Percentiles rank a stretch among this genome's conserved stretches.
phyloP scores from a whole-genome alignment of 139 green algal species.

The Parachlorella kessleri region DNA sequence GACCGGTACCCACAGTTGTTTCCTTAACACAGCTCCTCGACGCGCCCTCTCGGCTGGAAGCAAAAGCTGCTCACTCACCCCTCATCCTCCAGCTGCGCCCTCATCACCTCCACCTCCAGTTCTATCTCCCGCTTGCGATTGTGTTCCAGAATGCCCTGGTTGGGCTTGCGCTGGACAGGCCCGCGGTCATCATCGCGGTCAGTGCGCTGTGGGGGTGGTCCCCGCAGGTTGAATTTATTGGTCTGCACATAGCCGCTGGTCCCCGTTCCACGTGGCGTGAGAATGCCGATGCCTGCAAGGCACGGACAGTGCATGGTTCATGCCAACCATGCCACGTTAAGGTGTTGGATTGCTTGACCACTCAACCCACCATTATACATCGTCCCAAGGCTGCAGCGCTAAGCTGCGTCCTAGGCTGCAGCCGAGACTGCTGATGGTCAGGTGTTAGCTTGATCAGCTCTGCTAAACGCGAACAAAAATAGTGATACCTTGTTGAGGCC shows the following conservation, averaged over 20 bases:
- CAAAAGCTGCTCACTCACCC: constrained; percentile 49
- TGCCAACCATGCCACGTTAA: too few relatives aligned
- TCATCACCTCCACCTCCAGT: constrained; percentile 81
- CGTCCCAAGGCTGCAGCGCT: too few relatives aligned
- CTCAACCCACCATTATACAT: too few relatives aligned
- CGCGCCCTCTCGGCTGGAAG: not conserved
- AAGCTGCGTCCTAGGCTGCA: too few relatives aligned
- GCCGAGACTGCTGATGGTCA: too few relatives aligned
- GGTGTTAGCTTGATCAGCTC: too few relatives aligned
- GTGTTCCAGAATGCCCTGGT: constrained; percentile 92
- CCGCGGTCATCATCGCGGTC: constrained; percentile 15
- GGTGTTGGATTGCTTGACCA: too few relatives aligned
- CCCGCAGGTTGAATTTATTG: constrained; percentile 94
- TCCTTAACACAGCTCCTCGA: too few relatives aligned
- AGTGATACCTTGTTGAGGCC: too few relatives aligned
- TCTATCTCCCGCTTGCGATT: constrained; percentile 94
- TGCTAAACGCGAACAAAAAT: too few relatives aligned
- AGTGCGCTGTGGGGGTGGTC: constrained; percentile 9
- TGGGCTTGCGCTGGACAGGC: constrained; percentile 40
- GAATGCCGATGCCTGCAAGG: constrained; percentile 84
- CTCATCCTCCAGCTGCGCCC: constrained; percentile 85
- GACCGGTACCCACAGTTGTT: too few relatives aligned
- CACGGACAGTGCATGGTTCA: too few relatives aligned
- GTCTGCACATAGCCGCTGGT: constrained; percentile 95
- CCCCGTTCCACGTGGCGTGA: constrained; percentile 87